Conservation (phyloP, 169 alveolate species). For the Perkinsus olseni region DNA sequence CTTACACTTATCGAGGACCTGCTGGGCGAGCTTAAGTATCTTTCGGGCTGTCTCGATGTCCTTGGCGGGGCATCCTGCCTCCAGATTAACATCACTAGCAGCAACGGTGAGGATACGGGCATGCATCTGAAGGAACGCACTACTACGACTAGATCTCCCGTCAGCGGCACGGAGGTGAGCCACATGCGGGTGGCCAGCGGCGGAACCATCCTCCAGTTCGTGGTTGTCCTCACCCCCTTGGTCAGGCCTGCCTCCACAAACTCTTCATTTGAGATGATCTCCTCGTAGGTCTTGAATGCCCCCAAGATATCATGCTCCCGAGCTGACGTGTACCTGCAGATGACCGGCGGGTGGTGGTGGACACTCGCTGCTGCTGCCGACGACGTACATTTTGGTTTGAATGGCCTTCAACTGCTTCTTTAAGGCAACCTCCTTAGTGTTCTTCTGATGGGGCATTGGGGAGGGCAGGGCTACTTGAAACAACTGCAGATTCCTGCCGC, state of each 20-base stretch:
- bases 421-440: not conserved
- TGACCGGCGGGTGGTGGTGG: not conserved
- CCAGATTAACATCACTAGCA: not conserved
- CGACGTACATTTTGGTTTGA: not conserved
- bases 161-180: not conserved
- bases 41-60: not conserved
- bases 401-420: not conserved
- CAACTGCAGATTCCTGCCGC: too few species aligned
- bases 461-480: not conserved
- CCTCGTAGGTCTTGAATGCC: not conserved
- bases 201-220: too few species aligned
- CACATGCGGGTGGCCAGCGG: too few species aligned
- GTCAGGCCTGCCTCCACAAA: not conserved
- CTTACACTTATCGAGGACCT: not conserved
- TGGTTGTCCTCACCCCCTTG: not conserved
- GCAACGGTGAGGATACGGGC: not conserved
- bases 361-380: not conserved
- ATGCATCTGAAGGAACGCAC: not conserved
- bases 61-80: not conserved
- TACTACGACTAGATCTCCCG: not conserved
- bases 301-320: not conserved
- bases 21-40: not conserved
- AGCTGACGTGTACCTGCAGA: not conserved
- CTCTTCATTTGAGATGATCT: not conserved
- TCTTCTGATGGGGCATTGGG: not conserved